Evolutionary conservation across 2,329 filamentous ascomycete genomes (phyloP).

Genomic region (Lachnellula suecica): DNA sequence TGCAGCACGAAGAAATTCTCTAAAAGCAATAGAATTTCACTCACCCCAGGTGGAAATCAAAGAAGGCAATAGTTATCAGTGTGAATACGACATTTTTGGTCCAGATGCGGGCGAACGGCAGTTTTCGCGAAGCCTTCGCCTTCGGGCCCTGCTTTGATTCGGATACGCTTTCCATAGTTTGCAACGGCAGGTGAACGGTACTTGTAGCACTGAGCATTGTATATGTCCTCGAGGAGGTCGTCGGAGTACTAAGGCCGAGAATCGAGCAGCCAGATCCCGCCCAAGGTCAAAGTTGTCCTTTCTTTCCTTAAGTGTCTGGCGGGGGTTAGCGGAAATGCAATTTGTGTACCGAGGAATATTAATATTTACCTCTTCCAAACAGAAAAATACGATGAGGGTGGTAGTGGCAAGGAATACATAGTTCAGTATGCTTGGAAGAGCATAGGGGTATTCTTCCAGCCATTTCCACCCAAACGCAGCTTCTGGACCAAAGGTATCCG

Average conservation of each 20-base stretch:
- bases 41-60: slow-evolving; percentile 22
- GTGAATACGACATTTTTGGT: slow-evolving; percentile 36
- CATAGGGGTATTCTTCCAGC: slow-evolving; percentile 40
- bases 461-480: slow-evolving; percentile 34
- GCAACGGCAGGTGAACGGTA: neutral
- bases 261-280: neutral
- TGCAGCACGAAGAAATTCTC: neutral
- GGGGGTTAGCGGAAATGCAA: neutral
- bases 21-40: neutral
- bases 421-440: slow-evolving; percentile 40
- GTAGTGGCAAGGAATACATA: slow-evolving; percentile 31
- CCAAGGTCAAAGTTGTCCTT: neutral
- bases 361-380: slow-evolving; percentile 26
- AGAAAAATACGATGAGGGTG: slow-evolving; percentile 32
- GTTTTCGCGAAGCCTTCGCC: slow-evolving; percentile 3
- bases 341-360: too few relatives aligned
- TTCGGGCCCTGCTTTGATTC: neutral
- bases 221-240: too few relatives aligned
- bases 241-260: neutral
- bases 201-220: neutral
- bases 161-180: neutral
- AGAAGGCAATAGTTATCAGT: slow-evolving; percentile 51
- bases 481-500: slow-evolving; percentile 33
- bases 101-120: slow-evolving; percentile 20
- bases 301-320: neutral